Percentiles rank a stretch among this genome's conserved stretches.
These are phyloP conservation scores for Sordaria brevicollis DNA, from an alignment of 495 filamentous ascomycete genomes.

Conservation along the genomic window DNA sequence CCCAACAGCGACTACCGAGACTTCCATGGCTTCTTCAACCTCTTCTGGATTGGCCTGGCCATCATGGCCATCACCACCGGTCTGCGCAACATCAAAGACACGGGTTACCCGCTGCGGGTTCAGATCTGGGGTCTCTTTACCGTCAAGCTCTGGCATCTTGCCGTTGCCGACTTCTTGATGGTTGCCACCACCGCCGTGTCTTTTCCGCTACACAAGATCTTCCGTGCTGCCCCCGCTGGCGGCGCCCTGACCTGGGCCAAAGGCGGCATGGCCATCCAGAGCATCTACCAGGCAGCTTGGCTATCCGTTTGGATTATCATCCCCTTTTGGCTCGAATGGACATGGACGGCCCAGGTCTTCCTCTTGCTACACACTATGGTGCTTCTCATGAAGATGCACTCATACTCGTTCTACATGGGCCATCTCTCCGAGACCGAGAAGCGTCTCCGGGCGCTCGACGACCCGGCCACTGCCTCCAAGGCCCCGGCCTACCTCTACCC, in stretches of 20 bases:
- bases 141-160: slow-evolving; percentile 79
- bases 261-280: slow-evolving; percentile 71
- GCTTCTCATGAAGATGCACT: slow-evolving; percentile 97
- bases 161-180: slow-evolving; percentile 75
- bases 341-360: slow-evolving; percentile 89
- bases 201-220: slow-evolving; percentile 65
- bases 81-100: slow-evolving; percentile 88
- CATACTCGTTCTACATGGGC: slow-evolving; percentile 95
- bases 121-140: slow-evolving; percentile 82
- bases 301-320: slow-evolving; percentile 75
- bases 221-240: slow-evolving; percentile 36
- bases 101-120: slow-evolving; percentile 71
- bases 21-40: slow-evolving; percentile 92
- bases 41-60: slow-evolving; percentile 93
- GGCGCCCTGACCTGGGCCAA: slow-evolving; percentile 60
- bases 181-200: slow-evolving; percentile 59
- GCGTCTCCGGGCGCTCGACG: slow-evolving; percentile 67
- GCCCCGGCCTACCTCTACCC: slow-evolving; percentile 70
- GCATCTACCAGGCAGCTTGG: slow-evolving; percentile 71
- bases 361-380: slow-evolving; percentile 83
- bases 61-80: slow-evolving; percentile 94
- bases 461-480: slow-evolving; percentile 57
- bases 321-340: slow-evolving; percentile 84
- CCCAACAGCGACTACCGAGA: slow-evolving; percentile 83
- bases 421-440: slow-evolving; percentile 82